These are phyloP conservation scores for Saturnispora ahearnii DNA, from an alignment of 805 yeast genomes.

Conservation along the genomic window DNA sequence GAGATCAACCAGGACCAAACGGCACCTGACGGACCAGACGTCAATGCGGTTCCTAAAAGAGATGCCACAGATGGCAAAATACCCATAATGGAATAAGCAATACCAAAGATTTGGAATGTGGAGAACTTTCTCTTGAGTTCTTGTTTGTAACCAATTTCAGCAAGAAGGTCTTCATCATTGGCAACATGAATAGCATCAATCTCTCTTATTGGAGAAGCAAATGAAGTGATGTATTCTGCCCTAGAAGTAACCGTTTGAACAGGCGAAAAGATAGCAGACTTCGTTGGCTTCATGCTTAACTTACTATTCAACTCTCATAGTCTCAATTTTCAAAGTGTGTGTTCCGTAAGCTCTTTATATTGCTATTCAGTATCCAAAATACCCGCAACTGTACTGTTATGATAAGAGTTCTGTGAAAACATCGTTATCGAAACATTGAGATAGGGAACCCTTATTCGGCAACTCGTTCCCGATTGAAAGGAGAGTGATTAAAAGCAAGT, in stretches of 20 bases:
- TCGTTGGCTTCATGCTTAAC: background rate
- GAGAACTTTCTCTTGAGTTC: conserved; percentile 54
- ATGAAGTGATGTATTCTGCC: conserved; percentile 13
- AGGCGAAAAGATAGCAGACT: conserved; percentile 6
- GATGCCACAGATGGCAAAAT: conserved; percentile 57
- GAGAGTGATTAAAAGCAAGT: background rate
- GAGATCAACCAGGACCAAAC: conserved; percentile 58
- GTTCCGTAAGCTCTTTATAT: background rate
- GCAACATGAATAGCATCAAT: conserved; percentile 24
- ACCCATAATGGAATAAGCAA: conserved; percentile 57
- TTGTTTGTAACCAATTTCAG: conserved; percentile 55
- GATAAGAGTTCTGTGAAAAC: too few species aligned
- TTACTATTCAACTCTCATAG: background rate
- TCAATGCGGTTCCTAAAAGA: conserved; percentile 41
- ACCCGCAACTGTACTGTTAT: too few species aligned
- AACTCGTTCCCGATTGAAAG: background rate
- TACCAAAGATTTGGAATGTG: conserved; percentile 49
- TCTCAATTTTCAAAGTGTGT: background rate
- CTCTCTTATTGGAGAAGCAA: conserved; percentile 20
- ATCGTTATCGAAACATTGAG: too few species aligned
- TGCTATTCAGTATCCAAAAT: too few species aligned
- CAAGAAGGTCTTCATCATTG: conserved; percentile 29
- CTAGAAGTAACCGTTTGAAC: conserved; percentile 12
- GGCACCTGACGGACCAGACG: conserved; percentile 56
- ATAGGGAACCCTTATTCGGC: background rate